Conservation (phyloP, 2,329 filamentous ascomycete genomes). For the Gremmenia infestans region DNA sequence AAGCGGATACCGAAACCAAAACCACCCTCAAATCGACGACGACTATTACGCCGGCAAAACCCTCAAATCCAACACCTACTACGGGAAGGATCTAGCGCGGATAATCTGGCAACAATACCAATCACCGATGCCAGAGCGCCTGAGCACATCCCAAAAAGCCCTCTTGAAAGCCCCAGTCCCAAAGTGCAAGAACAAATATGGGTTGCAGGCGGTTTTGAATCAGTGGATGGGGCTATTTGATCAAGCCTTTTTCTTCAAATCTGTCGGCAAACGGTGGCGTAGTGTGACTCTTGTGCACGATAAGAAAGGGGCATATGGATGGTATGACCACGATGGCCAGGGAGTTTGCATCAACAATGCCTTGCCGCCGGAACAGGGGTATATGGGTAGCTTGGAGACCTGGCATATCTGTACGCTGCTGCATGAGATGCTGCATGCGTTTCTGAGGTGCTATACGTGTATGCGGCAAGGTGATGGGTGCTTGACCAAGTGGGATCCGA, state of each 20-base stretch:
- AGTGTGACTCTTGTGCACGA: background rate
- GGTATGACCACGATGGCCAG: background rate
- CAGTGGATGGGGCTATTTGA: background rate
- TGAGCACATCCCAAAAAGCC: background rate
- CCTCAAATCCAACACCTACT: background rate
- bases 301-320: background rate
- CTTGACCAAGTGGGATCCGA: background rate
- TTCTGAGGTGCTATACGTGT: background rate
- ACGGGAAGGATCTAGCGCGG: background rate
- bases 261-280: background rate
- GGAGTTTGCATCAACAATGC: background rate
- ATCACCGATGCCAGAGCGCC: background rate
- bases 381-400: background rate
- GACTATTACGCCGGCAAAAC: background rate
- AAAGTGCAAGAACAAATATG: background rate
- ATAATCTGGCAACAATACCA: background rate
- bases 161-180: background rate
- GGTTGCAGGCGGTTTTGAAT: background rate
- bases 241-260: background rate
- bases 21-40: background rate
- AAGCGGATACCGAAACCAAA: background rate
- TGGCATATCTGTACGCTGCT: background rate
- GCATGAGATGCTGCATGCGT: slow-evolving; percentile 6
- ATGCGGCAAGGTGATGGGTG: background rate
- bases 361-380: background rate